Conservation (phyloP, 345 rosid species). For the Triadica sebifera region DNA sequence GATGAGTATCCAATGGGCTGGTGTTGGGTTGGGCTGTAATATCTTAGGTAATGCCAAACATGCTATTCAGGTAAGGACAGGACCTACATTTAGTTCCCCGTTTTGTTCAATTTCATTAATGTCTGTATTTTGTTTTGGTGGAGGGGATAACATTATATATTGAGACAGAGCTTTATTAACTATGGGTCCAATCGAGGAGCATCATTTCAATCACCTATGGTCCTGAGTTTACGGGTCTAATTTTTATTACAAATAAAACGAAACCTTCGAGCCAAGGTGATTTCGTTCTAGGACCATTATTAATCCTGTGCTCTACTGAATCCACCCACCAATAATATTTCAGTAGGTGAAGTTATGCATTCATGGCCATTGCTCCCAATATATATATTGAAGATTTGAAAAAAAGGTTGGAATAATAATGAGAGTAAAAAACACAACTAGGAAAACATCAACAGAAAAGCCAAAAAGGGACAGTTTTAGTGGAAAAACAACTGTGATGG, state of each 20-base stretch:
- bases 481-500: constrained; percentile 9
- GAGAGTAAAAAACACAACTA: background rate
- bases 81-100: background rate
- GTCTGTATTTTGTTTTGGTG: background rate
- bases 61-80: constrained; percentile 9
- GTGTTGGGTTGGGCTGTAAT: constrained; percentile 23
- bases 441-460: constrained; percentile 33
- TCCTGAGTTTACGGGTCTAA: constrained; percentile 2
- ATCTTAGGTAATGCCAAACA: constrained; percentile 30
- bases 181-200: background rate
- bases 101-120: background rate
- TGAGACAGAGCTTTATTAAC: no score
- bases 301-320: background rate
- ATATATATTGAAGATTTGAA: no score
- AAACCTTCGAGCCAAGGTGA: background rate
- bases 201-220: background rate
- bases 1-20: constrained; percentile 39
- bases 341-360: background rate
- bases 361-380: background rate
- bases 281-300: constrained; percentile 1
- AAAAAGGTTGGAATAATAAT: background rate
- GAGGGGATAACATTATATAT: background rate
- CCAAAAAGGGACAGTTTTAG: constrained; percentile 14
- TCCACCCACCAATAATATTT: background rate
- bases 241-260: background rate